Conservation (phyloP, 768 basidiomycete species). For the Fomitopsis pulvina region DNA sequence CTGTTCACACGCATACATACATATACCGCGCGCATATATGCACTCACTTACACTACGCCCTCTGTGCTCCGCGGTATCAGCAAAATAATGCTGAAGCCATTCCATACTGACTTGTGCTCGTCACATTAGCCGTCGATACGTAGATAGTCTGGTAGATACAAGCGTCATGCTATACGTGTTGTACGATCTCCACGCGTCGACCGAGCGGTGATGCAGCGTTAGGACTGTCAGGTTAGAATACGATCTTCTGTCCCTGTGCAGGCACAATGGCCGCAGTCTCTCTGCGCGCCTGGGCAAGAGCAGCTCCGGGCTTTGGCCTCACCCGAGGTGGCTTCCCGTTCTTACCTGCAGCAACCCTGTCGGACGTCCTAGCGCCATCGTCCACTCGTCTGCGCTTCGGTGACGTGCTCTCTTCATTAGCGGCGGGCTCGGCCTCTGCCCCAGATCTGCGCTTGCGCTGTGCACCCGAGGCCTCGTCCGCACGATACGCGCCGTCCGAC, state of each 20-base stretch:
- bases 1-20: neutral
- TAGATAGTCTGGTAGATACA: neutral
- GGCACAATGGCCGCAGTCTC: conserved; percentile 69
- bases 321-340: conserved; percentile 22
- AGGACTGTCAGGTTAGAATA: conserved; percentile 41
- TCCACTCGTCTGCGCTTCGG: conserved; percentile 17
- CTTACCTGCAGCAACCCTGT: conserved; percentile 2
- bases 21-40: neutral
- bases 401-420: conserved; percentile 13
- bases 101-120: neutral
- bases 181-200: conserved; percentile 7
- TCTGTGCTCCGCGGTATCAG: neutral
- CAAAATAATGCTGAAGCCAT: neutral
- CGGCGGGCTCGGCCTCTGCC: conserved; percentile 7
- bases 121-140: neutral
- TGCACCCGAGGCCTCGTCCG: neutral
- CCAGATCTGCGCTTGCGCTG: conserved; percentile 5
- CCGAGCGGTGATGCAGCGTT: neutral
- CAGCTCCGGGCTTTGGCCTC: conserved; percentile 72
- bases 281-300: conserved; percentile 69
- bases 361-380: neutral
- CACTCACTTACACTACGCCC: neutral
- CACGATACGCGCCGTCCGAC: neutral
- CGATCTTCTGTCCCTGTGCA: conserved; percentile 67
- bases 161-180: conserved; percentile 1